These are phyloP conservation scores for Hylodesmum podocarpum DNA, from an alignment of 306 rosid genomes.

Conservation along the genomic window DNA sequence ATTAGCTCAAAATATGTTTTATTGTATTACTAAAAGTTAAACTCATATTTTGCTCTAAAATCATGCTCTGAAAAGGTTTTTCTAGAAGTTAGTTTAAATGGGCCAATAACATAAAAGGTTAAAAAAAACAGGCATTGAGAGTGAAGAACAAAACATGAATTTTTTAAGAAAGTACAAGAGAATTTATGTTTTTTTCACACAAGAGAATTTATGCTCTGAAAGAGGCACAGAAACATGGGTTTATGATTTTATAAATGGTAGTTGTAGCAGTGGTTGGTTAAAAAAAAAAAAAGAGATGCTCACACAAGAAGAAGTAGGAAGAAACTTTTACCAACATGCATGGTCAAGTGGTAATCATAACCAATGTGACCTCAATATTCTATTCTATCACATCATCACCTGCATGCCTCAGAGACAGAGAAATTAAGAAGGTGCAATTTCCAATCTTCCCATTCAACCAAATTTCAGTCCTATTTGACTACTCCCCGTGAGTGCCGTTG, in stretches of 20 bases:
- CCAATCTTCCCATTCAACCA: slow-evolving; percentile 25
- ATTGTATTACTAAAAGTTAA: not conserved
- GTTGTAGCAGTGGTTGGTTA: not conserved
- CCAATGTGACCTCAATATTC: slow-evolving; percentile 6
- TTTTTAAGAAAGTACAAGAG: too few species aligned
- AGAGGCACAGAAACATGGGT: not conserved
- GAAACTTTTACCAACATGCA: slow-evolving; percentile 23
- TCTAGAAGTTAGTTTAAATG: slow-evolving; percentile 6
- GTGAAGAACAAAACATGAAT: too few species aligned
- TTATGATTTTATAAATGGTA: slow-evolving; percentile 10
- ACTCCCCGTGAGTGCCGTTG: not conserved
- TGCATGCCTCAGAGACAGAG: not conserved
- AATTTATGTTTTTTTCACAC: too few species aligned
- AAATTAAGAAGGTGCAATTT: slow-evolving; percentile 38
- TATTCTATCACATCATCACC: slow-evolving; percentile 1
- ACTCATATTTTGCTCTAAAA: not conserved
- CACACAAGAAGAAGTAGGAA: slow-evolving; percentile 26
- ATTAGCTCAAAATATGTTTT: not conserved
- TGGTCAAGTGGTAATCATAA: slow-evolving; percentile 23
- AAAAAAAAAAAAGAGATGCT: not conserved
- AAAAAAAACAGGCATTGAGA: not conserved
- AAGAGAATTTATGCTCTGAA: too few species aligned
- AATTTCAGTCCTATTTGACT: too few species aligned
- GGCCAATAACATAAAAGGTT: slow-evolving; percentile 17
- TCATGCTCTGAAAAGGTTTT: not conserved